Percentiles rank a stretch among this genome's conserved stretches.
Evolutionary conservation across 768 basidiomycete species (phyloP).

Genomic region (Podaxis mareebaensis): DNA sequence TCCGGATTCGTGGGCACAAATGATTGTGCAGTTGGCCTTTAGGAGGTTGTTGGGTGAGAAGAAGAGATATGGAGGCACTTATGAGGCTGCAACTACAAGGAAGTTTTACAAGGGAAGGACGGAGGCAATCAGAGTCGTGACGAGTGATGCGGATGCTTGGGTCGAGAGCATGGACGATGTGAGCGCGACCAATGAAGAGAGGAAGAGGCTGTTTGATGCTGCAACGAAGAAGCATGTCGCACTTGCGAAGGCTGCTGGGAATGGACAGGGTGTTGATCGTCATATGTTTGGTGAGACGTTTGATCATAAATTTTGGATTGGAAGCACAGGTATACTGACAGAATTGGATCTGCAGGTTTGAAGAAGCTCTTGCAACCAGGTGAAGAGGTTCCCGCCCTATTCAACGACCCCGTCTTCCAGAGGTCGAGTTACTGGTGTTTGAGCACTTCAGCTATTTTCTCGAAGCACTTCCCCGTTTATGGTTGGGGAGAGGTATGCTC

Average conservation of each 20-base stretch:
- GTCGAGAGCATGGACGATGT: constrained; percentile 71
- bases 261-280: constrained; percentile 80
- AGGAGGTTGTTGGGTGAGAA: constrained; percentile 59
- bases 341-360: constrained; percentile 48
- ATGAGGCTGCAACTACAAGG: constrained; percentile 92
- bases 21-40: constrained; percentile 90
- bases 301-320: not conserved
- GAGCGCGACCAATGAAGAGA: constrained; percentile 37
- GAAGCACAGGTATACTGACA: not conserved
- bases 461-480: constrained; percentile 81
- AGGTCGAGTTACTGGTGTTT: constrained; percentile 83
- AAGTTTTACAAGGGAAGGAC: constrained; percentile 88
- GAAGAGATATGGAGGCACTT: constrained; percentile 74
- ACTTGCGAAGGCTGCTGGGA: constrained; percentile 66
- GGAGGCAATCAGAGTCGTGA: constrained; percentile 89
- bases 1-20: constrained; percentile 94
- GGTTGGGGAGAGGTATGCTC: constrained; percentile 88
- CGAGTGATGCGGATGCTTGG: constrained; percentile 75
- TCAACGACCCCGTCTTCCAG: constrained; percentile 70
- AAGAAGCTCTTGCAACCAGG: constrained; percentile 63
- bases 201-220: constrained; percentile 52
- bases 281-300: constrained; percentile 73
- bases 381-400: constrained; percentile 69
- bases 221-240: constrained; percentile 66
- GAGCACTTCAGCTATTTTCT: constrained; percentile 87